Percentiles rank a stretch among this genome's conserved stretches.
Evolutionary conservation across 768 basidiomycete species (phyloP).

Genomic region (Mycena alexandri): DNA sequence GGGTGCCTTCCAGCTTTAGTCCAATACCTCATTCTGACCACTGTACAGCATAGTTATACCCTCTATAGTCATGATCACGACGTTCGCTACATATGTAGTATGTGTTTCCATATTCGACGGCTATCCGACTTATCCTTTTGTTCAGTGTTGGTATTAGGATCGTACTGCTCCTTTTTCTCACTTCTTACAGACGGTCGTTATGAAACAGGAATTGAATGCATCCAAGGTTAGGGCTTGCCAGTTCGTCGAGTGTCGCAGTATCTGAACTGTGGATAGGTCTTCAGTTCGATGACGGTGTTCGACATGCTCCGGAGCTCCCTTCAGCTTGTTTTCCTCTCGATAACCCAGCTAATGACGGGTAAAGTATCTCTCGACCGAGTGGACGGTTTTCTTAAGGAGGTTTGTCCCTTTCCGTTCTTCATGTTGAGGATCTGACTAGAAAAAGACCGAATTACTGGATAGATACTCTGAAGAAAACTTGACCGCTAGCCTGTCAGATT

Average conservation of each 20-base stretch:
- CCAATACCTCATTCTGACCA: not conserved
- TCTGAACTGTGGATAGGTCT: slow-evolving; percentile 39
- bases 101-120: not conserved
- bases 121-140: slow-evolving; percentile 53
- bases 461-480: not conserved
- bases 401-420: slow-evolving; percentile 43
- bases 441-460: slow-evolving; percentile 64
- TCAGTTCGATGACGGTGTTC: slow-evolving; percentile 71
- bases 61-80: slow-evolving; percentile 73
- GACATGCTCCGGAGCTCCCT: slow-evolving; percentile 65
- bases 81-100: slow-evolving; percentile 68
- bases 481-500: too few relatives aligned
- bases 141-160: too few relatives aligned
- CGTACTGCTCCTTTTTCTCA: slow-evolving; percentile 6
- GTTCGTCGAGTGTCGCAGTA: too few relatives aligned
- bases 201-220: slow-evolving; percentile 55
- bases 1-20: slow-evolving; percentile 10
- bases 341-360: slow-evolving; percentile 50
- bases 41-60: slow-evolving; percentile 67
- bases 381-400: slow-evolving; percentile 55
- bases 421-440: not conserved
- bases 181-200: slow-evolving; percentile 49
- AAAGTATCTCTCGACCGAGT: slow-evolving; percentile 76
- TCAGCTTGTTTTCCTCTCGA: slow-evolving; percentile 45
- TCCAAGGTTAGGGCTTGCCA: slow-evolving; percentile 43